These are phyloP conservation scores for Clavariopsis aquatica DNA, from an alignment of 495 filamentous ascomycete genomes.

Conservation along the genomic window DNA sequence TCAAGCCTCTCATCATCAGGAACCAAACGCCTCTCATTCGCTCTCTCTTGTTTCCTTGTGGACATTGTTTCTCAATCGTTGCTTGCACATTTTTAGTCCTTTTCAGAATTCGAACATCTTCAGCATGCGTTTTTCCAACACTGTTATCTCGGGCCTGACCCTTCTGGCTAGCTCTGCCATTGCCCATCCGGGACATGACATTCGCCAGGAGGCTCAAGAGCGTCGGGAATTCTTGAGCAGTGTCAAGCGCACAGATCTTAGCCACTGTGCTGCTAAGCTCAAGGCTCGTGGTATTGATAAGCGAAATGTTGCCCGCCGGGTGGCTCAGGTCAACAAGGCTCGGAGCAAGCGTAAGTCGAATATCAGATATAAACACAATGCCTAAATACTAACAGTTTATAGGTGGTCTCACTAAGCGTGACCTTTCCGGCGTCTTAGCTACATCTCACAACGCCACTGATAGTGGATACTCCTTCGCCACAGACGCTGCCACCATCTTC, in stretches of 20 bases:
- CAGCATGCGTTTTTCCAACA: neutral
- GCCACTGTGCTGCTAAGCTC: conserved; percentile 22
- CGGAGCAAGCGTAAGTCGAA: conserved; percentile 14
- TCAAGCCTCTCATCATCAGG: neutral
- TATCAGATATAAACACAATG: conserved; percentile 11
- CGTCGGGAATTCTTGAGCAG: conserved; percentile 18
- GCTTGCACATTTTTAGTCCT: neutral
- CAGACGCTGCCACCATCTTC: conserved; percentile 55
- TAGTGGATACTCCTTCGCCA: conserved; percentile 51
- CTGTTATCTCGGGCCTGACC: neutral
- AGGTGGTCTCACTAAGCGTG: conserved; percentile 42
- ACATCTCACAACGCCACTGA: conserved; percentile 51
- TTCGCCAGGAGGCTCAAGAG: conserved; percentile 7
- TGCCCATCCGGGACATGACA: conserved; percentile 17
- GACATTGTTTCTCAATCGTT: neutral
- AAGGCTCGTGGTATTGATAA: conserved; percentile 19
- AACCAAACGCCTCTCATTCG: neutral
- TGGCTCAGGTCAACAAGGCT: conserved; percentile 8
- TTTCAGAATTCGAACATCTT: neutral
- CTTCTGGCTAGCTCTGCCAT: conserved; percentile 25
- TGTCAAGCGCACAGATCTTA: conserved; percentile 31
- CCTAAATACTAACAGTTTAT: neutral
- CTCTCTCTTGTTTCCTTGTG: neutral
- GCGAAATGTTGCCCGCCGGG: conserved; percentile 9
- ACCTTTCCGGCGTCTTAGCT: conserved; percentile 46